Percentiles rank a stretch among this genome's conserved stretches.
phyloP scores from a whole-genome alignment of 805 yeast genomes.

The Cyberlindnera petersonii region DNA sequence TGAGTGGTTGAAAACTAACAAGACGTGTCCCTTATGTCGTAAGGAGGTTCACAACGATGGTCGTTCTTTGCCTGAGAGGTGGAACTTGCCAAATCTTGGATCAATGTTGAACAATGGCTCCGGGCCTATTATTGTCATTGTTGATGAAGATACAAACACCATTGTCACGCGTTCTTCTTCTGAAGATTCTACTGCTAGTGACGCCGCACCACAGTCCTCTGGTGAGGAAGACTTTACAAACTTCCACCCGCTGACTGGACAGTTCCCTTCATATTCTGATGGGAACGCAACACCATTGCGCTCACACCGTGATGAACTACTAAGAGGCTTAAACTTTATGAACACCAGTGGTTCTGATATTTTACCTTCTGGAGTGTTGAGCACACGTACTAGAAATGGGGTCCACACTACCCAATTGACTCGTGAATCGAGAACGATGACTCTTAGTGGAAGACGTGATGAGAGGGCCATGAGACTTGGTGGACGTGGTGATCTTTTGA shows the following conservation, averaged over 20 bases:
- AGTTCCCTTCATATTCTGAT: too few relatives aligned
- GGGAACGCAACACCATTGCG: too few relatives aligned
- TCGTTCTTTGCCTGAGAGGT: constrained; percentile 16
- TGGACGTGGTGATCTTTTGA: neutral
- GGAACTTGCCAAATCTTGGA: constrained; percentile 22
- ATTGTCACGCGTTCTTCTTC: constrained; percentile 6
- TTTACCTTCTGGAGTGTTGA: constrained; percentile 22
- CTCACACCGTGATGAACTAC: too few relatives aligned
- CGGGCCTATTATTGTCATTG: constrained; percentile 18
- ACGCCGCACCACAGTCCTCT: too few relatives aligned
- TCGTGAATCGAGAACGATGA: constrained; percentile 4
- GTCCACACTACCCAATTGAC: constrained; percentile 22
- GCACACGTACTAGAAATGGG: constrained; percentile 24
- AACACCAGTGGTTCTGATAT: constrained; percentile 12
- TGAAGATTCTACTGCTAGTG: neutral
- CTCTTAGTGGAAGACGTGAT: too few relatives aligned
- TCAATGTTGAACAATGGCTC: constrained; percentile 11
- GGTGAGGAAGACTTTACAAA: too few relatives aligned
- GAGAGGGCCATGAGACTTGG: constrained; percentile 7
- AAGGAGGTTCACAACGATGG: constrained; percentile 30
- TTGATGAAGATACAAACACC: constrained; percentile 20
- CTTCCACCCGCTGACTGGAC: constrained; percentile 6
- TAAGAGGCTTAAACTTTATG: constrained; percentile 9
- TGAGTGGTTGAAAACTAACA: constrained; percentile 63
- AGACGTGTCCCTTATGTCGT: constrained; percentile 80